A percentile compares a stretch with the other conserved stretches of the same genome.
phyloP scores from a whole-genome alignment of 352 stramenopile genomes.

The Pythium sukuiense region DNA sequence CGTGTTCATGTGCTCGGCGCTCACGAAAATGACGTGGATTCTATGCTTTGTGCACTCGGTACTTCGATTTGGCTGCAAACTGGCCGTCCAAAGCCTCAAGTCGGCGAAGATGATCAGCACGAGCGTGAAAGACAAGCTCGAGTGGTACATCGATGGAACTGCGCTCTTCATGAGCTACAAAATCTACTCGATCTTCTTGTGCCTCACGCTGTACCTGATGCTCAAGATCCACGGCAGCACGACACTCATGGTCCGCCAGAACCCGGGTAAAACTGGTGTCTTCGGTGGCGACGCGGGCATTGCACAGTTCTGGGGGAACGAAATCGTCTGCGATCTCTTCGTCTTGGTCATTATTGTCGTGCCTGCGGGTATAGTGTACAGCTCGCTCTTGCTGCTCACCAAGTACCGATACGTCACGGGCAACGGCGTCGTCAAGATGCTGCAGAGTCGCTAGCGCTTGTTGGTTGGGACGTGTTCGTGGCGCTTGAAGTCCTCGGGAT shows the following conservation, averaged over 20 bases:
- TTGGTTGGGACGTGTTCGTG: conserved; percentile 46
- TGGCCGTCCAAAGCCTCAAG: conserved; percentile 35
- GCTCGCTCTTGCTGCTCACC: conserved; percentile 28
- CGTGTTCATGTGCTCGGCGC: conserved; percentile 23
- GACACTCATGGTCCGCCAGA: conserved; percentile 34
- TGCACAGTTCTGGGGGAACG: conserved; percentile 40
- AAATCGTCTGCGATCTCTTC: conserved; percentile 48
- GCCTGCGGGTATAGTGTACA: conserved; percentile 13
- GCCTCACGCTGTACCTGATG: conserved; percentile 29
- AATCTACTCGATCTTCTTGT: conserved; percentile 42
- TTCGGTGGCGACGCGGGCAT: conserved; percentile 36
- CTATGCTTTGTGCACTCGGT: conserved; percentile 27
- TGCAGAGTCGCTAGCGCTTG: conserved; percentile 43
- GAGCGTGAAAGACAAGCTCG: conserved; percentile 18
- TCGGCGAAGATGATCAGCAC: conserved; percentile 51
- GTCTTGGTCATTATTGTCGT: conserved; percentile 30
- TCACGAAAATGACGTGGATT: conserved; percentile 28
- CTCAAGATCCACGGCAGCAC: conserved; percentile 27
- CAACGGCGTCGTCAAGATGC: conserved; percentile 33
- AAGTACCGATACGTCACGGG: conserved; percentile 29
- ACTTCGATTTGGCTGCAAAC: conserved; percentile 15
- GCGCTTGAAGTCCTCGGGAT: conserved; percentile 38
- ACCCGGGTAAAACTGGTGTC: conserved; percentile 28
- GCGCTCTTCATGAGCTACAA: conserved; percentile 49
- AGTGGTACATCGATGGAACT: conserved; percentile 35